These are phyloP conservation scores for Candida anglica DNA, from an alignment of 805 yeast species.

Conservation along the genomic window DNA sequence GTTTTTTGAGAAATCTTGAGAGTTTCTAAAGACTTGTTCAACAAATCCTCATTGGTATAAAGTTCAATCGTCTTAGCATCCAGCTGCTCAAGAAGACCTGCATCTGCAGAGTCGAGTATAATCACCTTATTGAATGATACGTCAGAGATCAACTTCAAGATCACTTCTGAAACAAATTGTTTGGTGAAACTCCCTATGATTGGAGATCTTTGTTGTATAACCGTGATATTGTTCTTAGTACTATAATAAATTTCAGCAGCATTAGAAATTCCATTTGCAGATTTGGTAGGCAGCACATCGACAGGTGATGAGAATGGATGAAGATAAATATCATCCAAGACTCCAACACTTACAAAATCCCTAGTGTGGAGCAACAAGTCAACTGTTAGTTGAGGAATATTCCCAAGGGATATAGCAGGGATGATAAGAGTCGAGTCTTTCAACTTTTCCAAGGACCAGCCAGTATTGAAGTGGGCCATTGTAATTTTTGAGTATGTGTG, in stretches of 20 bases:
- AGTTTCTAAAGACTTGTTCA: constrained; percentile 25
- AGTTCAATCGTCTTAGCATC: constrained; percentile 19
- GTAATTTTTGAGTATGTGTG: neutral
- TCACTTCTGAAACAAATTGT: constrained; percentile 48
- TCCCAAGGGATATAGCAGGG: constrained; percentile 84
- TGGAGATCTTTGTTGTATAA: constrained; percentile 85
- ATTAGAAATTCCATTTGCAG: constrained; percentile 43
- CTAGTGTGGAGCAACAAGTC: constrained; percentile 72
- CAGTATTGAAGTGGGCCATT: neutral
- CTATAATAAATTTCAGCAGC: constrained; percentile 63
- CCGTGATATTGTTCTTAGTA: constrained; percentile 36
- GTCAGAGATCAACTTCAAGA: constrained; percentile 45
- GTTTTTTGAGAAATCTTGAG: constrained; percentile 16
- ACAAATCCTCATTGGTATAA: constrained; percentile 26
- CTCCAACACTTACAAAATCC: constrained; percentile 46
- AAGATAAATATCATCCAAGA: constrained; percentile 56
- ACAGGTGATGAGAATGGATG: constrained; percentile 84
- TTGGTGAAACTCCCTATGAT: constrained; percentile 60
- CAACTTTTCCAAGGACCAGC: constrained; percentile 2
- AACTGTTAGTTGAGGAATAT: constrained; percentile 77
- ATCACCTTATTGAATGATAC: constrained; percentile 43
- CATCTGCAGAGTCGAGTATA: constrained; percentile 70
- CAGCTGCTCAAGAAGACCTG: constrained; percentile 40
- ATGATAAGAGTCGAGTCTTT: constrained; percentile 48
- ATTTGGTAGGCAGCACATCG: constrained; percentile 35